Conservation (phyloP, 805 yeast species). For the Kodamaea sagamina region DNA sequence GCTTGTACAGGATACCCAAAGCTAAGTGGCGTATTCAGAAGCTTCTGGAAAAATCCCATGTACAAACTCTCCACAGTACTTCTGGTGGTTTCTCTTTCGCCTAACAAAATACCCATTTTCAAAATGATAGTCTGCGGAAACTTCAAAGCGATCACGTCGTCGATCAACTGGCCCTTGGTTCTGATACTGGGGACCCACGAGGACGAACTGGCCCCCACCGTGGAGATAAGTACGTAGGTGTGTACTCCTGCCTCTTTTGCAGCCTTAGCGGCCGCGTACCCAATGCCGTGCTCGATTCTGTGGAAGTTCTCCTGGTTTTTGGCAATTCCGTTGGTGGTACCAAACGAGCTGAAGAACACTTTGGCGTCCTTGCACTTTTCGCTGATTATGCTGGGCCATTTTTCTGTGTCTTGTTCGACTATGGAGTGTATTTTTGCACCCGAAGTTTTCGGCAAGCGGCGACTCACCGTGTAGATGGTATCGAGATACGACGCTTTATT, state of each 20-base stretch:
- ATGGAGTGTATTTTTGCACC: constrained; percentile 38
- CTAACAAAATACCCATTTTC: constrained; percentile 75
- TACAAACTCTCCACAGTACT: constrained; percentile 37
- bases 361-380: constrained; percentile 24
- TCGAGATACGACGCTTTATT: constrained; percentile 35
- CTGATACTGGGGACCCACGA: constrained; percentile 61
- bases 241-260: constrained; percentile 71
- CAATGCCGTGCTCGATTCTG: constrained; percentile 73
- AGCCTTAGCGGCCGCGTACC: constrained; percentile 65
- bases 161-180: constrained; percentile 77
- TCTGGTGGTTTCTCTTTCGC: constrained; percentile 52
- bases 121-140: constrained; percentile 75
- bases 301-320: constrained; percentile 70
- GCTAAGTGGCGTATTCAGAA: constrained; percentile 20
- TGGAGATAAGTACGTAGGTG: constrained; percentile 67
- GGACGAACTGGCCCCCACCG: constrained; percentile 57
- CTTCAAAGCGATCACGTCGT: constrained; percentile 57
- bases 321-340: constrained; percentile 72
- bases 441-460: constrained; percentile 44
- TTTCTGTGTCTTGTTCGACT: constrained; percentile 46
- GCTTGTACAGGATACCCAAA: constrained; percentile 51
- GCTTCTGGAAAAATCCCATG: constrained; percentile 31
- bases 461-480: constrained; percentile 50
- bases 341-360: constrained; percentile 64
- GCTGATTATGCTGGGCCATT: constrained; percentile 50